Percentiles rank a stretch among this genome's conserved stretches.
Conservation (phyloP, 345 rosid genomes). For the Erodium maritimum region DNA sequence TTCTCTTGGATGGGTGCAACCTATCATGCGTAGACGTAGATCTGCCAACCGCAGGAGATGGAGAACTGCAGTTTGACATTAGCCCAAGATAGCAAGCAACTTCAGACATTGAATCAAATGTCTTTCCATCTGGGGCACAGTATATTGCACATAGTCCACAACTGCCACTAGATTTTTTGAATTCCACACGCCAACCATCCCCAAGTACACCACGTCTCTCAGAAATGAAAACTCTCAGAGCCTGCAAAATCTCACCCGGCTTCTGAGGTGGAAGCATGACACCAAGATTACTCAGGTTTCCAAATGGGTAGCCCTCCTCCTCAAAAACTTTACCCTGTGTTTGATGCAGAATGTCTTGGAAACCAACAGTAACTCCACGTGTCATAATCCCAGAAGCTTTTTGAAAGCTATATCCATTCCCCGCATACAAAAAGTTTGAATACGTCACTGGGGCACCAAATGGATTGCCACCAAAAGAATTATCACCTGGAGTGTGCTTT, state of each 20-base stretch:
- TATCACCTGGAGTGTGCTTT: conserved; percentile 40
- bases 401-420: conserved; percentile 35
- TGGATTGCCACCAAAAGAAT: conserved; percentile 43
- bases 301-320: conserved; percentile 41
- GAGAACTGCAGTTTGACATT: conserved; percentile 32
- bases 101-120: conserved; percentile 63
- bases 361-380: conserved; percentile 24
- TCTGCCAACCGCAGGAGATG: conserved; percentile 32
- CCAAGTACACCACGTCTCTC: conserved; percentile 75
- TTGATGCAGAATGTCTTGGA: conserved; percentile 34
- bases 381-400: conserved; percentile 33
- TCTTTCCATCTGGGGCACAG: conserved; percentile 72
- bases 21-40: conserved; percentile 38
- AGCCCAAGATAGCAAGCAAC: conserved; percentile 86
- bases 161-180: conserved; percentile 37
- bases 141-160: conserved; percentile 48
- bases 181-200: conserved; percentile 80
- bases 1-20: conserved; percentile 37
- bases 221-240: conserved; percentile 64
- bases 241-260: conserved; percentile 58
- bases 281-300: conserved; percentile 28
- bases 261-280: conserved; percentile 44
- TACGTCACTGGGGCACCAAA: conserved; percentile 37
- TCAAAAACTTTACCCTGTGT: conserved; percentile 25
- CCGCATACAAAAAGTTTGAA: conserved; percentile 29